Percentiles rank a stretch among this genome's conserved stretches.
phyloP scores from a whole-genome alignment of 2,329 filamentous ascomycete genomes.

The Diaporthe vexans region DNA sequence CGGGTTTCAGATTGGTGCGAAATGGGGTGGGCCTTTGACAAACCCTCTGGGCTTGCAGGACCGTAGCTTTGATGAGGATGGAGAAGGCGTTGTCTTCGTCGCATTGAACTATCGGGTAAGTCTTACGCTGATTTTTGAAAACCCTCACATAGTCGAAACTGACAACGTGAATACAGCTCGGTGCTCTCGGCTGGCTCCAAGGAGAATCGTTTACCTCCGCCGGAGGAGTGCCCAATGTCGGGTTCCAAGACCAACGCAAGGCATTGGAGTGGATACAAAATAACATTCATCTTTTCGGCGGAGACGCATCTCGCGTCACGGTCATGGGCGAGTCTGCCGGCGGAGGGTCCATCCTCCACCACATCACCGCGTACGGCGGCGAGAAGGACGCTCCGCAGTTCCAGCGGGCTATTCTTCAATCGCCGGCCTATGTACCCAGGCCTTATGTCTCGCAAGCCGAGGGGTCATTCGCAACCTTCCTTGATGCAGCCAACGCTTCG shows the following conservation, averaged over 20 bases:
- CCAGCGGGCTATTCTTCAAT: slow-evolving; percentile 33
- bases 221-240: slow-evolving; percentile 54
- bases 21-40: slow-evolving; percentile 47
- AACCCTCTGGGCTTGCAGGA: slow-evolving; percentile 48
- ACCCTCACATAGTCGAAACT: neutral
- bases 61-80: slow-evolving; percentile 41
- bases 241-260: slow-evolving; percentile 55
- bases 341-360: slow-evolving; percentile 44
- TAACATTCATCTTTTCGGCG: slow-evolving; percentile 60
- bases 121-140: neutral
- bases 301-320: slow-evolving; percentile 58
- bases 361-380: slow-evolving; percentile 34
- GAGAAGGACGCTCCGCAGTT: slow-evolving; percentile 33
- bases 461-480: slow-evolving; percentile 29
- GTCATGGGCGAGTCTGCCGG: slow-evolving; percentile 63
- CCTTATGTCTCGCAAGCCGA: slow-evolving; percentile 31
- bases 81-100: slow-evolving; percentile 54
- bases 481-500: slow-evolving; percentile 24
- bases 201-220: slow-evolving; percentile 52
- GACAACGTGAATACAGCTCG: slow-evolving; percentile 42
- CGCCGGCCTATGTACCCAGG: slow-evolving; percentile 33
- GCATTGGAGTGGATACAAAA: slow-evolving; percentile 62
- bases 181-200: slow-evolving; percentile 55
- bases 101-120: slow-evolving; percentile 53
- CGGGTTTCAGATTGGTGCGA: slow-evolving; percentile 51